Percentiles rank a stretch among this genome's conserved stretches.
Evolutionary conservation across 1,284 basidiomycete species (phyloP).

Genomic region (Cystobasidium pallidum): DNA sequence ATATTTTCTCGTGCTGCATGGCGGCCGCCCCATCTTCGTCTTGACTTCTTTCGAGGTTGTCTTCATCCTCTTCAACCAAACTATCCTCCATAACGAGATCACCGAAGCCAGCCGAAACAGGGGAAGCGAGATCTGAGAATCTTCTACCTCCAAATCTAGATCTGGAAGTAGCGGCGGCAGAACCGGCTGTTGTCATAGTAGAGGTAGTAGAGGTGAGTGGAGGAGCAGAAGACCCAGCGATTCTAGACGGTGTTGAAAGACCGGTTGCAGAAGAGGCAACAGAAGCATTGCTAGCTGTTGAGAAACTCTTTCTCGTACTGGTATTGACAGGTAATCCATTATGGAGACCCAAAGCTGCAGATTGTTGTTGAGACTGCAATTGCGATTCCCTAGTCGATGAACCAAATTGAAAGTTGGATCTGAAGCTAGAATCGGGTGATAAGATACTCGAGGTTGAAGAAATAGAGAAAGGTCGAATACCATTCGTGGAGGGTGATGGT

Average conservation of each 20-base stretch:
- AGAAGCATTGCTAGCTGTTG: slow-evolving; percentile 15
- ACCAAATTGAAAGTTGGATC: slow-evolving; percentile 32
- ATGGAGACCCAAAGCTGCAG: background rate
- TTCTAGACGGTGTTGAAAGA: slow-evolving; percentile 19
- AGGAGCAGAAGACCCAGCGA: slow-evolving; percentile 27
- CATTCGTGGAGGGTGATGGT: slow-evolving; percentile 7
- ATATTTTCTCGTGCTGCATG: slow-evolving; percentile 3
- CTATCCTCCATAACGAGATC: slow-evolving; percentile 39
- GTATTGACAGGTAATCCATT: slow-evolving; percentile 1
- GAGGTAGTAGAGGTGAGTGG: no score
- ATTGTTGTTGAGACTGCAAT: slow-evolving; percentile 6
- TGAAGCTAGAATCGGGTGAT: slow-evolving; percentile 19
- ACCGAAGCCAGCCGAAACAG: slow-evolving; percentile 35
- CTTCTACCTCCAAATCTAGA: slow-evolving; percentile 14
- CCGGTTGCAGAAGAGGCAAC: slow-evolving; percentile 6
- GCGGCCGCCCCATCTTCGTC: slow-evolving; percentile 1
- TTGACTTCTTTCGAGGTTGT: background rate
- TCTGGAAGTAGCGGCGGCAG: background rate
- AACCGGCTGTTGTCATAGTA: background rate
- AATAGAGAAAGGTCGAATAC: slow-evolving; percentile 29
- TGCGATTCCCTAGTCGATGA: slow-evolving; percentile 11
- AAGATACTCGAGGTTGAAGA: slow-evolving; percentile 25
- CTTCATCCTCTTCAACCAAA: slow-evolving; percentile 31
- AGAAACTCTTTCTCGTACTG: slow-evolving; percentile 13
- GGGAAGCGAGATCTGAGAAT: slow-evolving; percentile 31